Evolutionary conservation across 164 flowering plant species (phyloP).

Genomic region (Umbilicus rupestris): DNA sequence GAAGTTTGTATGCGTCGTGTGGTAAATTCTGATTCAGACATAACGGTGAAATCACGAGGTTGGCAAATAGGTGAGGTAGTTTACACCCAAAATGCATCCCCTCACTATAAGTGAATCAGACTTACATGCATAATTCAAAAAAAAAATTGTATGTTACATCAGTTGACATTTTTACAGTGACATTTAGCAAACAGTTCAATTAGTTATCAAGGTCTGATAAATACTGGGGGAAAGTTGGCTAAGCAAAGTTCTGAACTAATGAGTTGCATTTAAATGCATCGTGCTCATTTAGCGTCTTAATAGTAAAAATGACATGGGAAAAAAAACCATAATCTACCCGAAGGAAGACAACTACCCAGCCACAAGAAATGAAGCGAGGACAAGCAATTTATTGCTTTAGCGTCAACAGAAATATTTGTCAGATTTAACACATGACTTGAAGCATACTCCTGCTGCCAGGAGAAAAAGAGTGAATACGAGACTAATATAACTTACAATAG

Average conservation of each 20-base stretch:
- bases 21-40: conserved; percentile 62
- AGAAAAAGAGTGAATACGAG: not conserved
- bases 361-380: not conserved
- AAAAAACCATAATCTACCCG: not conserved
- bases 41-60: not conserved
- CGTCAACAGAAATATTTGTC: not conserved
- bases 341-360: not conserved
- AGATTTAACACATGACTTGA: not conserved
- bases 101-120: not conserved
- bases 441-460: not conserved
- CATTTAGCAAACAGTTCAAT: not conserved
- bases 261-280: too few species aligned
- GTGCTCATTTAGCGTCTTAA: too few species aligned
- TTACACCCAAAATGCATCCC: not conserved
- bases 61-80: not conserved
- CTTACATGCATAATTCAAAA: not conserved
- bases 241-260: too few species aligned
- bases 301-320: not conserved
- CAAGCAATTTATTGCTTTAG: too few species aligned
- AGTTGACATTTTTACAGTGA: not conserved
- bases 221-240: too few species aligned
- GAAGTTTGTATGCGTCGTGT: conserved; percentile 94
- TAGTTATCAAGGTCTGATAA: not conserved
- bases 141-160: not conserved
- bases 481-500: conserved; percentile 42